Evolutionary conservation across 257 asterid species (phyloP).

Genomic region (Solanum bulbocastanum): DNA sequence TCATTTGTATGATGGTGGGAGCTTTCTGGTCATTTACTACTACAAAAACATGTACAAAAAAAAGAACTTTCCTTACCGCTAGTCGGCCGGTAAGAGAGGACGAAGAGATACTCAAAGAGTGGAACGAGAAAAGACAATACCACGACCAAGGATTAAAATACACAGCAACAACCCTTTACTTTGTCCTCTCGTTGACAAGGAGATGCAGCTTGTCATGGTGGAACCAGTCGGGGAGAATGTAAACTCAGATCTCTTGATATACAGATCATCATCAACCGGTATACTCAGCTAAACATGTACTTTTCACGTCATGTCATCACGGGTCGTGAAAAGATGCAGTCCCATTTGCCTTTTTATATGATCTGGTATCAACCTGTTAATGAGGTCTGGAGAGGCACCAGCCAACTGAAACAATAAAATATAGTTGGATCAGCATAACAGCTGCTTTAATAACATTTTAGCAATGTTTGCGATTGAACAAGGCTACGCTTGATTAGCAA

Average conservation of each 20-base stretch:
- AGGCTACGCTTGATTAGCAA: neutral
- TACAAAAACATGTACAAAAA: neutral
- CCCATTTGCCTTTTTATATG: slow-evolving; percentile 78
- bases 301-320: slow-evolving; percentile 38
- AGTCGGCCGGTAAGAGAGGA: neutral
- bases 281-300: neutral
- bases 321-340: slow-evolving; percentile 49
- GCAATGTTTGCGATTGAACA: neutral
- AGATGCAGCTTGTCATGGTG: slow-evolving; percentile 1
- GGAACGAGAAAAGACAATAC: neutral
- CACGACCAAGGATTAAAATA: neutral
- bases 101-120: neutral
- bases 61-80: neutral
- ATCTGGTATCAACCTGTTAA: slow-evolving; percentile 82
- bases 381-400: slow-evolving; percentile 70
- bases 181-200: neutral
- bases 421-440: neutral
- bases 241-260: neutral
- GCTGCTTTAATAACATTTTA: neutral
- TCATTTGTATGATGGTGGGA: neutral
- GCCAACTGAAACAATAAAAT: slow-evolving; percentile 31
- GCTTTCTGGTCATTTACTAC: neutral
- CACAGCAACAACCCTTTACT: neutral
- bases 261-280: neutral
- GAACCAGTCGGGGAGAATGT: neutral